Conservation (phyloP, 2,329 filamentous ascomycete genomes). For the Penicillium sp. region DNA sequence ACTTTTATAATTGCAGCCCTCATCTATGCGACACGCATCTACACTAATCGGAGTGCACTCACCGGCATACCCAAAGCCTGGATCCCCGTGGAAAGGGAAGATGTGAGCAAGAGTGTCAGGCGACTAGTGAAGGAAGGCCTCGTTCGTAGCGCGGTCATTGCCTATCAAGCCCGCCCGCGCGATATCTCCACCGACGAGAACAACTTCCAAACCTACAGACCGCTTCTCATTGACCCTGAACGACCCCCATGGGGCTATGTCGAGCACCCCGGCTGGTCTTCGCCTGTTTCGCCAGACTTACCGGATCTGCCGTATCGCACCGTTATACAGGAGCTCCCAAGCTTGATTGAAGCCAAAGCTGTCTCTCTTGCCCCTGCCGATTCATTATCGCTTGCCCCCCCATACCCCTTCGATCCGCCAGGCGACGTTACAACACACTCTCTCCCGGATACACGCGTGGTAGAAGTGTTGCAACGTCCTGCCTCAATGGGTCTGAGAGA, state of each 20-base stretch:
- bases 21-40: constrained; percentile 80
- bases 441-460: constrained; percentile 63
- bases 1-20: constrained; percentile 69
- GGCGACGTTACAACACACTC: constrained; percentile 36
- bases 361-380: constrained; percentile 74
- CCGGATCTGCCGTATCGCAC: constrained; percentile 78
- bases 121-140: constrained; percentile 72
- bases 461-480: constrained; percentile 69
- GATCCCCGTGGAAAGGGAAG: constrained; percentile 81
- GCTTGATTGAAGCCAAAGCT: constrained; percentile 88
- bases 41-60: constrained; percentile 76
- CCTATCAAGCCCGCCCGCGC: constrained; percentile 72
- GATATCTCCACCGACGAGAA: constrained; percentile 49
- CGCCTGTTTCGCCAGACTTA: constrained; percentile 70
- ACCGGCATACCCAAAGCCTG: constrained; percentile 81
- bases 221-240: constrained; percentile 36
- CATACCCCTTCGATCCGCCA: constrained; percentile 35
- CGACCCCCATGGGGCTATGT: constrained; percentile 75
- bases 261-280: constrained; percentile 83
- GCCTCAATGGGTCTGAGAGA: constrained; percentile 71
- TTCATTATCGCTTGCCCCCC: constrained; percentile 43
- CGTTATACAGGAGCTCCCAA: constrained; percentile 79
- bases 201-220: constrained; percentile 29
- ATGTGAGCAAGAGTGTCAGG: constrained; percentile 72
- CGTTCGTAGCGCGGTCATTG: constrained; percentile 73